Evolutionary conservation across 305 asterid genomes (phyloP), one percentile per base, ranked within the genome.

Genomic region (Solanum hybrid): DNA sequence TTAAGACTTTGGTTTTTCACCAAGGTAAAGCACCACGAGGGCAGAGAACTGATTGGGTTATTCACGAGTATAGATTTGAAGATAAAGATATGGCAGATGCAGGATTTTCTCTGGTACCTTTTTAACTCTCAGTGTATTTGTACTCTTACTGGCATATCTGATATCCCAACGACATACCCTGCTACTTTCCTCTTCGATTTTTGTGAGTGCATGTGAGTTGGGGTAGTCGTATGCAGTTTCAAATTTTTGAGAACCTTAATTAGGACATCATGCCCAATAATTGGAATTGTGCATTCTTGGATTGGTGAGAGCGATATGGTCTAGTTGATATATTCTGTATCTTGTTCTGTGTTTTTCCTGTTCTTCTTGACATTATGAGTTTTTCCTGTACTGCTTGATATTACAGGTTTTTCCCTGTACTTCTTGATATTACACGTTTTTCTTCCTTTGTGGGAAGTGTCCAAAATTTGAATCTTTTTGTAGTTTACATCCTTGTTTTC

Each of bases 31-130:
- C 98, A 84, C 96, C 98, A 22, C 33, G 70, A 27, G 98, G 98
- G 88, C 89, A 91, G 87, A 93, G 98, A 94, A 96, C 98, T 0
- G 95, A 97, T 88, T 97, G 99, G 99, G 96, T 96, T 38, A 92
- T 95, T 6, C 93, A 97, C n/a, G 99, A 97, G 89, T 97, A 95
- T 77, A 93, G 87, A 91, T 90, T 97, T 84, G 83, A 92, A 36
- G 98, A 95, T 87, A 90, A 91, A 37, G 87, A 91, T 81, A 89
- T 95, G 93, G 95, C 93, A 89, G 94, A 91, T 78, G 91, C 91
- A 14, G 98, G 95, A 41, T 34, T 93, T 88, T 80, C 73, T 81
- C 95, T 95, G 98, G 99, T 97, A 94, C 36, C 79, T 6, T 85
- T 34, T 38, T 32, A 77, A 77, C 13, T 77, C 38, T 76, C n/a